Evolutionary conservation across 805 yeast species (phyloP), one percentile per base, ranked within the genome.

Genomic region (Monosporozyma aerobia): DNA sequence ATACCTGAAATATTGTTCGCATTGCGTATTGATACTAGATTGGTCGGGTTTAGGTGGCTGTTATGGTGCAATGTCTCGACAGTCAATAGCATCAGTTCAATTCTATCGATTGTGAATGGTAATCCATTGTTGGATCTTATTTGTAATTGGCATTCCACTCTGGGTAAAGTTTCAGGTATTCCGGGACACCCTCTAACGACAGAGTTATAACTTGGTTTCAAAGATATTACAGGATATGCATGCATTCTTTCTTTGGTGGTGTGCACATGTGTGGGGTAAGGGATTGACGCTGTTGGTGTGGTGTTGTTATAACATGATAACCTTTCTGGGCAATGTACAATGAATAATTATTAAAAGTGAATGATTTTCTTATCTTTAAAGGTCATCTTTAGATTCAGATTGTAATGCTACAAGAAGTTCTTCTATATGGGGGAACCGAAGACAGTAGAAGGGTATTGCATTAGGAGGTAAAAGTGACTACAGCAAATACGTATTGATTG

Each of bases 121-220:
- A 59, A 60, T 2, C 80, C 81, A 49, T 73, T 71, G 11, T 70
- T 70, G 0, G 84, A 76, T 51, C 87, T 69, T 16, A 82, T 63
- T 56, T 81, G 79, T 14, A 83, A 61, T 27, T 74, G 76, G 8
- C 85, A 80, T 51, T 81, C 80, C 3, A 82, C 69, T 30, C 86
- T 73, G 2, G 88, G 87, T 48, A 74, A 65, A 2, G 79, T 81
- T 50, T 80, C 75, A 1, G 83, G 80, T 1, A 83, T 80, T 0
- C 89, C 89, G 0, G 88, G 87, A 65, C 85, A 80, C 2, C 89
- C 89, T 49, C 75, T 69, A 1, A 83, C 79, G 0, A 79, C 68
- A n/a, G 80, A 72, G 30, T 73, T 70, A 47, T 77, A 77, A 40
- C 81, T 74, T 3, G 84, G 78, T 51, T 77, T 77, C 48, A 82